Conservation (phyloP, 805 yeast species). For the Candida hungchunana region DNA sequence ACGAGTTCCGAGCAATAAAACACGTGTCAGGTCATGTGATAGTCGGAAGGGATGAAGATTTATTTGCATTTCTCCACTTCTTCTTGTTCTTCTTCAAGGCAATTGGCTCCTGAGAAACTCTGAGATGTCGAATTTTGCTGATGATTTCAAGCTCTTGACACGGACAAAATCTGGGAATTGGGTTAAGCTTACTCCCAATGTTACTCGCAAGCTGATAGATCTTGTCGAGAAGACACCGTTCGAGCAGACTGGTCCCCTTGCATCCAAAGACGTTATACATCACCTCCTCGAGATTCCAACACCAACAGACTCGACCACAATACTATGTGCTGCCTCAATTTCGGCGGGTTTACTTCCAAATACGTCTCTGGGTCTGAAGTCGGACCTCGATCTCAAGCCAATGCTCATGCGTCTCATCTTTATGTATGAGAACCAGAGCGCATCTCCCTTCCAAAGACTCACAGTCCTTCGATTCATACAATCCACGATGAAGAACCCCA, state of each 20-base stretch:
- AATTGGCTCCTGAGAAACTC: not conserved
- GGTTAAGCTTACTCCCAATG: constrained; percentile 5
- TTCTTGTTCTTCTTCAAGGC: not conserved
- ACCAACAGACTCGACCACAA: constrained; percentile 12
- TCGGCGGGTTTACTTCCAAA: no score
- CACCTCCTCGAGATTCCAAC: constrained; percentile 3
- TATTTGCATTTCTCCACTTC: not conserved
- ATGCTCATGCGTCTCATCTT: no score
- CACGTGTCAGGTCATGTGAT: not conserved
- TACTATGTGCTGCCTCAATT: no score
- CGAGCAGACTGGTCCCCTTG: constrained; percentile 1
- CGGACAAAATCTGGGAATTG: constrained; percentile 2
- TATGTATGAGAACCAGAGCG: no score
- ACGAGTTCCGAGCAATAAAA: not conserved
- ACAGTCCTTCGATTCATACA: no score
- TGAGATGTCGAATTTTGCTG: constrained; percentile 1
- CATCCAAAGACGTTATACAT: not conserved
- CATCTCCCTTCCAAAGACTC: no score
- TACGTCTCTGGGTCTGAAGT: no score
- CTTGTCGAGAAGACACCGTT: not conserved
- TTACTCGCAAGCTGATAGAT: constrained; percentile 3
- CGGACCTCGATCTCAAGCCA: no score
- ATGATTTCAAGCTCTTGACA: not conserved
- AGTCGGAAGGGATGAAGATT: not conserved
- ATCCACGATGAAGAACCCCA: no score